phyloP scores from a whole-genome alignment of 2,329 filamentous ascomycete genomes.

The Xylaria sp. region DNA sequence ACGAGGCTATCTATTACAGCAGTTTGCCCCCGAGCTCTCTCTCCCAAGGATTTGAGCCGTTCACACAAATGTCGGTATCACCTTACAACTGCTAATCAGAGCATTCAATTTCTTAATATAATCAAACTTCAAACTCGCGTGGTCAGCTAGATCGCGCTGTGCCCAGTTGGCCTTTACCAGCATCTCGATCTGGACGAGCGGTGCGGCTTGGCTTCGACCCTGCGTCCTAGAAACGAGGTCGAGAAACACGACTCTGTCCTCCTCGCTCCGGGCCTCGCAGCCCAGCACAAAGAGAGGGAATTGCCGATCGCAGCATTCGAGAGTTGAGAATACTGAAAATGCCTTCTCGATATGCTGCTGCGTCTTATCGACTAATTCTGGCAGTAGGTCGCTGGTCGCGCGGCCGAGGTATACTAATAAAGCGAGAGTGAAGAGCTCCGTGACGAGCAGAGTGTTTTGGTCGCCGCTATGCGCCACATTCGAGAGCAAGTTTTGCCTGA shows the following conservation, averaged over 20 bases:
- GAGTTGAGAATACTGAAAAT: slow-evolving; percentile 32
- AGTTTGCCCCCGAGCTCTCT: not conserved
- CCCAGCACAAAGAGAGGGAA: slow-evolving; percentile 38
- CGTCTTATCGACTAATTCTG: slow-evolving; percentile 5
- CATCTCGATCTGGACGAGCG: slow-evolving; percentile 28
- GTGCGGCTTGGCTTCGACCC: slow-evolving; percentile 21
- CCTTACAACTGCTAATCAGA: slow-evolving; percentile 2
- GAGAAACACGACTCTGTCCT: slow-evolving; percentile 33
- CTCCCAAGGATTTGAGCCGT: not conserved
- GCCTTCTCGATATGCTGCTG: slow-evolving; percentile 36
- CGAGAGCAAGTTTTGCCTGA: not conserved
- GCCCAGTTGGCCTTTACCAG: slow-evolving; percentile 42
- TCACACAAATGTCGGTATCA: slow-evolving; percentile 4
- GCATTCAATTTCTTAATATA: slow-evolving; percentile 9
- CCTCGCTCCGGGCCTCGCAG: slow-evolving; percentile 36
- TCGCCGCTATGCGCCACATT: not conserved
- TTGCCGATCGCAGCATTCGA: slow-evolving; percentile 34
- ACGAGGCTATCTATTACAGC: not conserved
- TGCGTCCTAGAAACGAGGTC: slow-evolving; percentile 40
- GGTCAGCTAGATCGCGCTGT: slow-evolving; percentile 41
- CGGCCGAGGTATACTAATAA: not conserved
- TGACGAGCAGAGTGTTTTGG: not conserved
- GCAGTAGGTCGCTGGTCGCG: not conserved
- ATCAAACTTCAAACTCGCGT: not conserved
- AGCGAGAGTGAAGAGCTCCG: slow-evolving; percentile 31